These are phyloP conservation scores for Coemansia sp. DNA, from an alignment of 192 early-diverging fungal species.

Conservation along the genomic window DNA sequence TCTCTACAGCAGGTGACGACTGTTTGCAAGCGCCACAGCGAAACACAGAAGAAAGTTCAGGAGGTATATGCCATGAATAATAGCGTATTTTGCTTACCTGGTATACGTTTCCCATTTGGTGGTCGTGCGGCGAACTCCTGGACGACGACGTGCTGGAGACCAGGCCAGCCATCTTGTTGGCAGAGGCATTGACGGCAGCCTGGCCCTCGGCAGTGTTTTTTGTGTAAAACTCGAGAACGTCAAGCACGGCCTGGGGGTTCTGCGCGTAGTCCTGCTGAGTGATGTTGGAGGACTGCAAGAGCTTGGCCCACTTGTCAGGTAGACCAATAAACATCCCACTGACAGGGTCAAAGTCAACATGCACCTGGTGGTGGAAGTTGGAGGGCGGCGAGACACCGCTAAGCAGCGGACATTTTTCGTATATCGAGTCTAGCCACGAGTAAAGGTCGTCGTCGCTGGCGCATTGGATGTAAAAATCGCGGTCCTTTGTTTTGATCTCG, in stretches of 20 bases:
- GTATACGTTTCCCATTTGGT: constrained; percentile 9
- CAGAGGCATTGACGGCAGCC: constrained; percentile 36
- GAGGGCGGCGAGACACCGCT: constrained; percentile 55
- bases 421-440: constrained; percentile 98
- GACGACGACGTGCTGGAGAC: constrained; percentile 33
- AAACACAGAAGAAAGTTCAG: no score
- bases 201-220: constrained; percentile 62
- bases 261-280: constrained; percentile 97
- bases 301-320: constrained; percentile 92
- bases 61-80: not conserved
- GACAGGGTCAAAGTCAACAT: constrained; percentile 59
- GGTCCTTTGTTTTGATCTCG: constrained; percentile 89
- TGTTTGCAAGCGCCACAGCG: not conserved
- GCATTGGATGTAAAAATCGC: constrained; percentile 88
- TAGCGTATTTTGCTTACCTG: not conserved
- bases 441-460: constrained; percentile 97
- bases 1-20: no score
- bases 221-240: constrained; percentile 98
- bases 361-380: constrained; percentile 59
- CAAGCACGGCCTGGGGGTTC: constrained; percentile 96
- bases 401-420: constrained; percentile 59
- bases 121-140: constrained; percentile 13
- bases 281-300: constrained; percentile 90
- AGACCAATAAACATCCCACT: constrained; percentile 69
- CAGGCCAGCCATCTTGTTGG: constrained; percentile 59